phyloP scores from a whole-genome alignment of 1,139 yeast species.

The Wickerhamomyces sp. region DNA sequence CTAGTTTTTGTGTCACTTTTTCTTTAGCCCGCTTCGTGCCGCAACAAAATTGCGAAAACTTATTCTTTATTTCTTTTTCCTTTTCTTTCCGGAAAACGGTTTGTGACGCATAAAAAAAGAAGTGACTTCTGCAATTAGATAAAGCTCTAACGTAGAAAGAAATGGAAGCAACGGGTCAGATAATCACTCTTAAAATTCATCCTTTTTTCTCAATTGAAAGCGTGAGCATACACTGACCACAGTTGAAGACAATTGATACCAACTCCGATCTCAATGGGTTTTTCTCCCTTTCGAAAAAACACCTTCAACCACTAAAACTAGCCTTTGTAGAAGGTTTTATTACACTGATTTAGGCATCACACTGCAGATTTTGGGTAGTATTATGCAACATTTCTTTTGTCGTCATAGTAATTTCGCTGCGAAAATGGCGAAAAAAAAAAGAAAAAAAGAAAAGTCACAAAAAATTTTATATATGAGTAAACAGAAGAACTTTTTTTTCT shows the following conservation, averaged over 20 bases:
- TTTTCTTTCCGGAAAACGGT: not conserved
- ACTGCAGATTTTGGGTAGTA: not conserved
- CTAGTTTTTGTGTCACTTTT: too few species aligned
- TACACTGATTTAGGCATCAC: not conserved
- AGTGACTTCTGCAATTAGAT: not conserved
- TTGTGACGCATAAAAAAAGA: not conserved
- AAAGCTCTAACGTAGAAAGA: not conserved
- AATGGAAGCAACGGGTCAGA: not conserved
- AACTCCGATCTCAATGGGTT: not conserved
- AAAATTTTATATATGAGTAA: slow-evolving; percentile 1
- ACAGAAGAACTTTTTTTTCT: not conserved
- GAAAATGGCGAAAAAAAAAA: slow-evolving; percentile 1
- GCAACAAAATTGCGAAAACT: not conserved
- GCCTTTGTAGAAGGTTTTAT: not conserved
- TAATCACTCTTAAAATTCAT: too few species aligned
- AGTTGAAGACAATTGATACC: not conserved
- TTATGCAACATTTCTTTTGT: slow-evolving; percentile 1
- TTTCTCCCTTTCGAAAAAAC: not conserved
- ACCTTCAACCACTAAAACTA: not conserved
- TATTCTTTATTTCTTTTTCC: too few species aligned
- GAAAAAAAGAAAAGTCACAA: slow-evolving; percentile 3
- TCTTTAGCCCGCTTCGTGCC: not conserved
- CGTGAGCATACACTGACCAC: not conserved
- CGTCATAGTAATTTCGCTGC: slow-evolving; percentile 2
- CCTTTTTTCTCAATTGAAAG: not conserved